Evolutionary conservation across 768 basidiomycete genomes (phyloP).

Genomic region (Inosperma sp.): DNA sequence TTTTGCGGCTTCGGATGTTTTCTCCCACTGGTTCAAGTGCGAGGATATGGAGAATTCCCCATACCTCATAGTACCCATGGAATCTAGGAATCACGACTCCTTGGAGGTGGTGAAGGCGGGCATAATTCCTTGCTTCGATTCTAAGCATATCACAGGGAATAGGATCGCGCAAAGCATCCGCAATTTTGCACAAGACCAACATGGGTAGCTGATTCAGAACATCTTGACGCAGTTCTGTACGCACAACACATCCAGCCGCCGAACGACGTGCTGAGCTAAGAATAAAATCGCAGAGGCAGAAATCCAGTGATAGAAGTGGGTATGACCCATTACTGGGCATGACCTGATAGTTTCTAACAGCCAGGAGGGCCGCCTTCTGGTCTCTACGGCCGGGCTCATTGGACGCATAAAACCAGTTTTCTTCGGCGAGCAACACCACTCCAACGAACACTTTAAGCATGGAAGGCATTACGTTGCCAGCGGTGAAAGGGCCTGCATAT

Average conservation of each 20-base stretch:
- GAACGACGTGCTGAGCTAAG: slow-evolving; percentile 10
- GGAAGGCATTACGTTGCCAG: slow-evolving; percentile 9
- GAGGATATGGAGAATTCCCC: slow-evolving; percentile 20
- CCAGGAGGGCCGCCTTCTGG: slow-evolving; percentile 4
- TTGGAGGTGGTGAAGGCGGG: slow-evolving; percentile 13
- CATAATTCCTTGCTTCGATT: slow-evolving; percentile 15
- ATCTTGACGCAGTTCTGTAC: slow-evolving; percentile 1
- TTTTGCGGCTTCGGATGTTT: slow-evolving; percentile 5
- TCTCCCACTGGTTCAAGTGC: slow-evolving; percentile 18
- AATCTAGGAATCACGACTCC: slow-evolving; percentile 16
- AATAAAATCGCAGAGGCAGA: slow-evolving; percentile 15
- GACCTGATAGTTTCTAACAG: slow-evolving; percentile 2
- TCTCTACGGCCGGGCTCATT: slow-evolving; percentile 3
- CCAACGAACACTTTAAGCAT: slow-evolving; percentile 20
- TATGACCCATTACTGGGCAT: background rate
- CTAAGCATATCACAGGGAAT: slow-evolving; percentile 9
- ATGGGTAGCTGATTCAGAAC: background rate
- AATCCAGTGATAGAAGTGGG: slow-evolving; percentile 12
- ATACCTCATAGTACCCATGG: slow-evolving; percentile 16
- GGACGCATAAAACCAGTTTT: slow-evolving; percentile 11
- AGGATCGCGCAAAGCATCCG: slow-evolving; percentile 12
- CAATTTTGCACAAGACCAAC: slow-evolving; percentile 14
- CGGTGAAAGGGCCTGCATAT: slow-evolving; percentile 6
- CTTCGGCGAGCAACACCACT: slow-evolving; percentile 18
- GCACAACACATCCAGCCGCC: slow-evolving; percentile 7